Evolutionary conservation across 345 rosid genomes (phyloP).

Genomic region (Hibiscus tridactylites): DNA sequence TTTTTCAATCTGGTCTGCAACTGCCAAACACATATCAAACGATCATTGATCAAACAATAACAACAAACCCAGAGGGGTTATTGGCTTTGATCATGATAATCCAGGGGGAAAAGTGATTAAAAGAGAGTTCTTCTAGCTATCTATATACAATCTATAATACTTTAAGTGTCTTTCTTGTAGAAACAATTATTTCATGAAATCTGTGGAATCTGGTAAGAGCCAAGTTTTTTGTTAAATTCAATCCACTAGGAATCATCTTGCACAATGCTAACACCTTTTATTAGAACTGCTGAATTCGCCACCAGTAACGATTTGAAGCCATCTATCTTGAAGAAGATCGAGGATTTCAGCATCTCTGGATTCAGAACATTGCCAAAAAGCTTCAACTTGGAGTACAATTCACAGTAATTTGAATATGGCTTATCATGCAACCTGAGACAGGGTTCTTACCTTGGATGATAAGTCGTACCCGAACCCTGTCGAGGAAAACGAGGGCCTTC

Average conservation of each 20-base stretch:
- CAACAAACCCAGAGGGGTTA: not conserved
- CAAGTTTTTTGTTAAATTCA: constrained; percentile 26
- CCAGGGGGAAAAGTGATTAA: not conserved
- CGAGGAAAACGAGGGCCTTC: constrained; percentile 79
- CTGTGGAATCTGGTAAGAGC: not conserved
- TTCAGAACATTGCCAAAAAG: not conserved
- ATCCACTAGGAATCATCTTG: constrained; percentile 47
- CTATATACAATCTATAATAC: not conserved
- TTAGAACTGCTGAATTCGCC: constrained; percentile 15
- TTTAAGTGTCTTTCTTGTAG: not conserved
- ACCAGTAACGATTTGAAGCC: constrained; percentile 34
- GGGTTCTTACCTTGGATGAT: constrained; percentile 38
- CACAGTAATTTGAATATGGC: not conserved
- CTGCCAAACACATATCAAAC: too few species aligned
- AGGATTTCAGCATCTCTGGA: constrained; percentile 52
- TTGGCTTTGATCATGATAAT: not conserved
- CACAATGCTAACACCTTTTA: constrained; percentile 11
- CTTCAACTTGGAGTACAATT: not conserved
- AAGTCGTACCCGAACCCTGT: constrained; percentile 27
- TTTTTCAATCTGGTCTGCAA: too few species aligned
- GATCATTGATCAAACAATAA: too few species aligned
- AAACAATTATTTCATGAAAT: not conserved
- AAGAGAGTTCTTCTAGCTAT: not conserved
- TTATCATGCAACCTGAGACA: not conserved
- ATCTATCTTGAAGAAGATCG: constrained; percentile 52